Evolutionary conservation across 2,329 filamentous ascomycete species (phyloP).

Genomic region (Madurella mycetomatis): DNA sequence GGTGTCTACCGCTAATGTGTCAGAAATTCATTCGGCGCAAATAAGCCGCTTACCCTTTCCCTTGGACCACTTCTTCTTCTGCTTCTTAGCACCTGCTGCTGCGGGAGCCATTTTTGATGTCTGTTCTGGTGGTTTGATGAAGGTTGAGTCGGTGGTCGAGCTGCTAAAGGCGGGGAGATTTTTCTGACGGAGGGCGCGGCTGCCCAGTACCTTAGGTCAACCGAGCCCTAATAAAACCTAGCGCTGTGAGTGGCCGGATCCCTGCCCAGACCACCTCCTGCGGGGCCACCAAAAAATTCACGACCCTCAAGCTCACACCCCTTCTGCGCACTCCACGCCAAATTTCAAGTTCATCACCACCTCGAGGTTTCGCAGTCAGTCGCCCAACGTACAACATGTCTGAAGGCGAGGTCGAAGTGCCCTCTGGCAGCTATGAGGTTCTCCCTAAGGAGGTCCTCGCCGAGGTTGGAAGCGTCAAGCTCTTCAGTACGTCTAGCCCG

Average conservation of each 20-base stretch:
- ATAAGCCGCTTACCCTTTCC: constrained; percentile 62
- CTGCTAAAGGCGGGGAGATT: constrained; percentile 28
- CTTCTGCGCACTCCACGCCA: constrained; percentile 21
- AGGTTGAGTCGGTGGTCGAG: constrained; percentile 23
- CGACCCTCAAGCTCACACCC: constrained; percentile 24
- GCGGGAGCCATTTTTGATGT: constrained; percentile 46
- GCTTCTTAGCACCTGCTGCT: constrained; percentile 67
- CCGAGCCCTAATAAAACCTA: constrained; percentile 27
- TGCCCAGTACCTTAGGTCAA: constrained; percentile 27
- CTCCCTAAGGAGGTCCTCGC: constrained; percentile 89
- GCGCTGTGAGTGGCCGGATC: constrained; percentile 25
- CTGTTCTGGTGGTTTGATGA: constrained; percentile 31
- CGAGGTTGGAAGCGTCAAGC: constrained; percentile 89
- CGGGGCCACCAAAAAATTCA: constrained; percentile 32
- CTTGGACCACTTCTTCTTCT: constrained; percentile 74
- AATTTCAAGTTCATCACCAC: constrained; percentile 26
- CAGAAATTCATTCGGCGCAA: constrained; percentile 5
- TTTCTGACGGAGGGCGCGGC: constrained; percentile 23
- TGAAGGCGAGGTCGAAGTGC: constrained; percentile 94
- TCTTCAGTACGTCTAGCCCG: constrained; percentile 58
- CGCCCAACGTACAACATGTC: constrained; percentile 65
- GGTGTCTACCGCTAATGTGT: constrained; percentile 5
- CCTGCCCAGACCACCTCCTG: constrained; percentile 19
- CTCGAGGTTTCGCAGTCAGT: constrained; percentile 27
- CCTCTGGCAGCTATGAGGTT: constrained; percentile 68